Conservation (phyloP, 1,284 basidiomycete genomes). For the Testicularia cyperi region DNA sequence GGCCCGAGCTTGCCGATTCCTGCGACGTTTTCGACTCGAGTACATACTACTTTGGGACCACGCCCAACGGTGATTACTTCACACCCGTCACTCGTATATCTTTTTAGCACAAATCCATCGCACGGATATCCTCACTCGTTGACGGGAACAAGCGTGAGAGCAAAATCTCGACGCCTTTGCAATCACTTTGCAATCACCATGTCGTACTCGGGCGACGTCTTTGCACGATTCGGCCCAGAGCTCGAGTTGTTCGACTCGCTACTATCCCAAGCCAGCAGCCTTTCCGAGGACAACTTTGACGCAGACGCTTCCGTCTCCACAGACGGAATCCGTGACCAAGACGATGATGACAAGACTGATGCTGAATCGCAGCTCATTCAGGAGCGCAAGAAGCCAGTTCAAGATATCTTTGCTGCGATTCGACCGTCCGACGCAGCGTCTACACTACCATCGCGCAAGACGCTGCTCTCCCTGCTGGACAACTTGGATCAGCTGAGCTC, state of each 20-base stretch:
- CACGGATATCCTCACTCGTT: no score
- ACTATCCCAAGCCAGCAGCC: constrained; percentile 19
- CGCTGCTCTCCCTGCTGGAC: constrained; percentile 22
- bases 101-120: no score
- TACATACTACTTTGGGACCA: no score
- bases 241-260: constrained; percentile 37
- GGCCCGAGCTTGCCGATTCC: no score
- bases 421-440: constrained; percentile 13
- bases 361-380: no score
- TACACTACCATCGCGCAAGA: constrained; percentile 19
- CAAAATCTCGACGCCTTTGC: neutral
- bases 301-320: constrained; percentile 1
- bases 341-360: constrained; percentile 1
- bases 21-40: no score
- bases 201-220: constrained; percentile 34
- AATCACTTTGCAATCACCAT: neutral
- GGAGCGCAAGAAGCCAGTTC: constrained; percentile 22
- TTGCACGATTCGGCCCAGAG: constrained; percentile 22
- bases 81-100: no score
- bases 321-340: neutral
- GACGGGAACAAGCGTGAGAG: no score
- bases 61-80: no score
- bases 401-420: constrained; percentile 15
- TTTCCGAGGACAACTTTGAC: constrained; percentile 4
- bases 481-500: constrained; percentile 14